These are phyloP conservation scores for Lithospermum erythrorhizon DNA, from an alignment of 257 asterid species.

Conservation along the genomic window DNA sequence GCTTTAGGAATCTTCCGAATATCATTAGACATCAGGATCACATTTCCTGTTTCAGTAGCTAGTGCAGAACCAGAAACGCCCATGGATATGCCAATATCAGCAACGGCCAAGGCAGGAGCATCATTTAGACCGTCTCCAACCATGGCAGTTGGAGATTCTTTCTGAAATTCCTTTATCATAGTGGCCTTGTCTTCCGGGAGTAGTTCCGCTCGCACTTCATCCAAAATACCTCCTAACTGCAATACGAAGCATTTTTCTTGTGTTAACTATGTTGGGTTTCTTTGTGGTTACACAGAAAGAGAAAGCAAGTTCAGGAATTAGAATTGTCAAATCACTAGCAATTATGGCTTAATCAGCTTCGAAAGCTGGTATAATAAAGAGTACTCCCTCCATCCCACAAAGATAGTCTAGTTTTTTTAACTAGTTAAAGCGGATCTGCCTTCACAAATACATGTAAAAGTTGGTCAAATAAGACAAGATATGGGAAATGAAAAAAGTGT, in stretches of 20 bases:
- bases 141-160: conserved; percentile 62
- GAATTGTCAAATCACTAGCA: neutral
- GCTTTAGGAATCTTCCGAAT: conserved; percentile 55
- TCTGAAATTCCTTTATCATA: conserved; percentile 45
- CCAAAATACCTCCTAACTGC: conserved; percentile 55
- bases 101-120: conserved; percentile 77
- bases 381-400: too few relatives aligned
- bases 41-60: conserved; percentile 63
- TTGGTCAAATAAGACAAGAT: too few relatives aligned
- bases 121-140: conserved; percentile 82
- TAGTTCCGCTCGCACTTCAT: conserved; percentile 50
- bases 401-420: too few relatives aligned
- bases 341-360: neutral
- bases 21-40: conserved; percentile 77
- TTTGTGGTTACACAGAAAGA: too few relatives aligned
- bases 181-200: conserved; percentile 66
- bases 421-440: too few relatives aligned
- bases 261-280: too few relatives aligned
- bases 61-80: conserved; percentile 83
- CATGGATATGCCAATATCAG: conserved; percentile 83
- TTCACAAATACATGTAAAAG: too few relatives aligned
- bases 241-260: neutral
- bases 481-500: too few relatives aligned
- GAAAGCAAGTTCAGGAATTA: too few relatives aligned
- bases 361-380: too few relatives aligned